Conservation (phyloP, 305 asterid species). For the Fraxinus greggii region DNA sequence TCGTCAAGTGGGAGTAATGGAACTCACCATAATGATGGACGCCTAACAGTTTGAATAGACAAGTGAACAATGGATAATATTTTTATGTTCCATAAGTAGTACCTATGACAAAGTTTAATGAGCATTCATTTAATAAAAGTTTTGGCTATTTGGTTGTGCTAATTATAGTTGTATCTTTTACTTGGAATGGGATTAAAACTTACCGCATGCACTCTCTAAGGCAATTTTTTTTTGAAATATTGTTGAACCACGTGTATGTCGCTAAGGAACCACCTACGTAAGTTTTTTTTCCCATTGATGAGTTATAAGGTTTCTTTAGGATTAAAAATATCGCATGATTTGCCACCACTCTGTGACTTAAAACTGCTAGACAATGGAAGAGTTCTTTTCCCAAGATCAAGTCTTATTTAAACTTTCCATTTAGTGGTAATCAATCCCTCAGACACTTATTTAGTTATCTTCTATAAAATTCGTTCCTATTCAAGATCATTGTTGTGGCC, state of each 20-base stretch:
- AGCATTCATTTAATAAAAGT: not conserved
- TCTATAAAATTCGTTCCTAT: not conserved
- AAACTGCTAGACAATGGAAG: not conserved
- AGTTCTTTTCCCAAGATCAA: not conserved
- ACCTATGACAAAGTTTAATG: not conserved
- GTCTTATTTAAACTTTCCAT: not conserved
- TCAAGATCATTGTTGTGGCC: not conserved
- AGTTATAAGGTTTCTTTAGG: not conserved
- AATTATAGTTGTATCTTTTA: not conserved
- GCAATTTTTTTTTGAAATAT: not conserved
- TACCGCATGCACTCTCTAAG: not conserved
- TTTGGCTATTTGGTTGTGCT: not conserved
- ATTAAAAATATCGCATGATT: not conserved
- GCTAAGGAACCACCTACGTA: not conserved
- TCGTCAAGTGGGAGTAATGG: not conserved
- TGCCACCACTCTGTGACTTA: not conserved
- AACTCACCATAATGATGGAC: not conserved
- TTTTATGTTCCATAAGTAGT: not conserved
- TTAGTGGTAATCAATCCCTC: not conserved
- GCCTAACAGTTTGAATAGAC: not conserved
- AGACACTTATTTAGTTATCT: constrained; percentile 7
- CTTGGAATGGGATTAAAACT: not conserved
- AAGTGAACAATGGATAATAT: not conserved
- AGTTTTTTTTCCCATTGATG: not conserved
- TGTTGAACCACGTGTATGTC: not conserved